A percentile compares a stretch with the other conserved stretches of the same genome.
phyloP scores from a whole-genome alignment of 2,329 filamentous ascomycete genomes.

The Penicillium sp. region DNA sequence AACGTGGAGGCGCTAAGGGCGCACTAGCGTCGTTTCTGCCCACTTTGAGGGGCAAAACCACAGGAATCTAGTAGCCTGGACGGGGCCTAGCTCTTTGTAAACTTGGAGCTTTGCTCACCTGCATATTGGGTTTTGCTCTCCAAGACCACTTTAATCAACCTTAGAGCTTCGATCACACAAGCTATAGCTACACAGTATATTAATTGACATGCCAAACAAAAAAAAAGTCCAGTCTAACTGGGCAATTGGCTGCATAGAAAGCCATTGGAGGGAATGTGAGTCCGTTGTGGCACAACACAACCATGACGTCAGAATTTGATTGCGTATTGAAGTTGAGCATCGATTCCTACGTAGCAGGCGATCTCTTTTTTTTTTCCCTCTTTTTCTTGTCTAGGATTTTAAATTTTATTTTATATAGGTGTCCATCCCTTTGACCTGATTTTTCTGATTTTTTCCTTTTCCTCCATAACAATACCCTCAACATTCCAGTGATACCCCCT shows the following conservation, averaged over 20 bases:
- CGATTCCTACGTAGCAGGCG: neutral
- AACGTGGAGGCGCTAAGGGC: constrained; percentile 3
- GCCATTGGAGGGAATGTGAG: constrained; percentile 9
- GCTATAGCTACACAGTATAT: neutral
- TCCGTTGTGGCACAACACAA: constrained; percentile 5
- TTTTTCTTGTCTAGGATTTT: neutral
- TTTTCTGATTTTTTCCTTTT: neutral
- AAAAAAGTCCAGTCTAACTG: neutral
- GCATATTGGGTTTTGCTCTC: neutral
- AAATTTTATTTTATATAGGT: neutral
- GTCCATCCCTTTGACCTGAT: neutral
- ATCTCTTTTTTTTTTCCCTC: neutral
- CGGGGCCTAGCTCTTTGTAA: neutral
- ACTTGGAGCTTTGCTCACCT: neutral
- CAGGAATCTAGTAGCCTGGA: constrained; percentile 9
- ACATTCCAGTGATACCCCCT: constrained; percentile 29
- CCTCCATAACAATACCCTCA: constrained; percentile 15
- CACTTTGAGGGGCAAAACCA: neutral
- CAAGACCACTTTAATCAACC: no score
- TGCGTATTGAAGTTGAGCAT: constrained; percentile 5
- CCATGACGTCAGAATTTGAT: constrained; percentile 12
- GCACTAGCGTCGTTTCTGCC: constrained; percentile 5
- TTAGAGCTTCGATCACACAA: neutral
- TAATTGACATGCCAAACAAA: neutral
- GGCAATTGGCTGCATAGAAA: neutral